Evolutionary conservation across 331 rosid genomes (phyloP).

Genomic region (Pyracantha coccinea): DNA sequence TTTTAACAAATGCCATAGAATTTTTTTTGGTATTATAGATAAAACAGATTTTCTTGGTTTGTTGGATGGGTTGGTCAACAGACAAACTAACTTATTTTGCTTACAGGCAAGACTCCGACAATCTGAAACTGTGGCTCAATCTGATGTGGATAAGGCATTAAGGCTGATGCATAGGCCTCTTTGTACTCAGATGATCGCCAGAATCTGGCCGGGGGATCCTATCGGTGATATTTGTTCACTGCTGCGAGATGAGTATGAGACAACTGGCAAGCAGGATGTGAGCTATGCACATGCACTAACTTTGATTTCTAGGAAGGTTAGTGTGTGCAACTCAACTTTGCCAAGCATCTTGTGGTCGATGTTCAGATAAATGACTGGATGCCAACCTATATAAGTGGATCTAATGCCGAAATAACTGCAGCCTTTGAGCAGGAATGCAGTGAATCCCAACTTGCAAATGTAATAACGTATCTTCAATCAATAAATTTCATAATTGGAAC

Average conservation of each 20-base stretch:
- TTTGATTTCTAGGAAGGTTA: constrained; percentile 95
- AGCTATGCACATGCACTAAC: constrained; percentile 86
- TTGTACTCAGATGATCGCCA: constrained; percentile 91
- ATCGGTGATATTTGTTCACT: constrained; percentile 91
- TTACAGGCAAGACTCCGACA: constrained; percentile 86
- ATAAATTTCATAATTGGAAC: no score
- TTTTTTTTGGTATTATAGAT: neutral
- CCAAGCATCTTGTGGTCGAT: neutral
- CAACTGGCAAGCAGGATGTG: constrained; percentile 59
- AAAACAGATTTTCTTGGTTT: no score
- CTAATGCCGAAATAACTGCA: no score
- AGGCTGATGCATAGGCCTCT: constrained; percentile 99
- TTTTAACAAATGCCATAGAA: neutral
- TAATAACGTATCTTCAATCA: no score
- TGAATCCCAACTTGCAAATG: constrained; percentile 52
- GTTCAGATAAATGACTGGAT: no score
- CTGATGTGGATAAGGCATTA: constrained; percentile 94
- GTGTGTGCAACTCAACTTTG: neutral
- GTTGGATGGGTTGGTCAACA: neutral
- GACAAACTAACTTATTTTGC: constrained; percentile 9
- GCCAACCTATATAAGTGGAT: no score
- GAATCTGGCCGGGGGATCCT: constrained; percentile 81
- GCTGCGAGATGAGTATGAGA: constrained; percentile 86
- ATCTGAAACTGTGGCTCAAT: constrained; percentile 82
- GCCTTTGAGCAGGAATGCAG: constrained; percentile 77